These are phyloP conservation scores for Rhodamnia rubescens DNA, from an alignment of 345 rosid genomes.

Conservation along the genomic window DNA sequence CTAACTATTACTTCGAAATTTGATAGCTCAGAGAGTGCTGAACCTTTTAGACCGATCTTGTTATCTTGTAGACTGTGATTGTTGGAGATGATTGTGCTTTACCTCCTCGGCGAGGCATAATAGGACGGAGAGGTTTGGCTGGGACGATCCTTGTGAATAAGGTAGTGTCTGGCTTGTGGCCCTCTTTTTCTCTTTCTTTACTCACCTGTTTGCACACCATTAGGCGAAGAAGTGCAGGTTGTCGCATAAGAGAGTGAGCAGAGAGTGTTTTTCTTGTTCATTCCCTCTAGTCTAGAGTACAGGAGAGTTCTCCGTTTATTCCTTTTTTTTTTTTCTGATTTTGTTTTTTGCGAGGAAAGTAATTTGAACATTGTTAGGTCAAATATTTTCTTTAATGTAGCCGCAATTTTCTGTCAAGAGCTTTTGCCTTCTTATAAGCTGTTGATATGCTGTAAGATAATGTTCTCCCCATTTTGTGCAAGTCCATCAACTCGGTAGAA, in stretches of 20 bases:
- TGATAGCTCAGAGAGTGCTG: not conserved
- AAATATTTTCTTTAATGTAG: not conserved
- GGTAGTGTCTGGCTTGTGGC: constrained; percentile 29
- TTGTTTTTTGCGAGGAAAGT: not conserved
- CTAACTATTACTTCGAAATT: not conserved
- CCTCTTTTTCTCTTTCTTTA: not conserved
- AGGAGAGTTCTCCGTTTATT: not conserved
- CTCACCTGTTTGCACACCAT: not conserved
- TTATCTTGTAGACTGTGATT: constrained; percentile 57
- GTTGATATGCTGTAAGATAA: not conserved
- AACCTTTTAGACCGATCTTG: not conserved
- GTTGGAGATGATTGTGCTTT: constrained; percentile 98
- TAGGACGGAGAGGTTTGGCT: constrained; percentile 93
- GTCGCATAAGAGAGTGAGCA: not conserved
- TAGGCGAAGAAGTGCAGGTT: not conserved
- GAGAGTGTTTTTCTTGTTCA: not conserved
- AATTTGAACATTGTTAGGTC: not conserved
- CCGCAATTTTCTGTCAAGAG: not conserved
- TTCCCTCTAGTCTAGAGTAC: not conserved
- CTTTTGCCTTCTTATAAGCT: not conserved
- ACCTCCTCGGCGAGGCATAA: constrained; percentile 85
- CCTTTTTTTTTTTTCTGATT: not conserved
- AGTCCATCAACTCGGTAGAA: not conserved
- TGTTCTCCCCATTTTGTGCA: not conserved
- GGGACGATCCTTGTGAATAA: constrained; percentile 90